Evolutionary conservation across 164 flowering plant genomes (phyloP).

Genomic region (Tetrastigma voinierianum): DNA sequence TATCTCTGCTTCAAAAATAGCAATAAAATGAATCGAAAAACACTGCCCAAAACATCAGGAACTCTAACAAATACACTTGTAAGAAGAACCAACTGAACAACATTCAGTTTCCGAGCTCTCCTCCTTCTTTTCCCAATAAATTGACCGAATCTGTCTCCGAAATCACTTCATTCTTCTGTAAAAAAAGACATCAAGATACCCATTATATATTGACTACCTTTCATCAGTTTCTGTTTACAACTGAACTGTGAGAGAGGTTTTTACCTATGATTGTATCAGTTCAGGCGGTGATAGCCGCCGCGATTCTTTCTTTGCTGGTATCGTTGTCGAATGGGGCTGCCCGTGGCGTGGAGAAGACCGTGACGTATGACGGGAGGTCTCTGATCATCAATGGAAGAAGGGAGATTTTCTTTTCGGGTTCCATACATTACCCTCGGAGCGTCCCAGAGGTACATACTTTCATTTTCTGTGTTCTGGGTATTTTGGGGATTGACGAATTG

Average conservation of each 20-base stretch:
- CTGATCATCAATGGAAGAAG: slow-evolving; percentile 54
- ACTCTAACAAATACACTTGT: background rate
- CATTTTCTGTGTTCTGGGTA: background rate
- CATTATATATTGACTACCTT: no score
- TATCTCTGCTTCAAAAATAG: slow-evolving; percentile 6
- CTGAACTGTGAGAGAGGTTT: background rate
- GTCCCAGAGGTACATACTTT: slow-evolving; percentile 48
- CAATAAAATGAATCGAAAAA: background rate
- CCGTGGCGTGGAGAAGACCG: slow-evolving; percentile 14
- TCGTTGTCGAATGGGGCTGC: background rate
- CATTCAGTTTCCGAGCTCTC: background rate
- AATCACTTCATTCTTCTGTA: background rate
- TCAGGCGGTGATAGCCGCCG: background rate
- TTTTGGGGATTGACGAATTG: background rate
- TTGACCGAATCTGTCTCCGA: background rate
- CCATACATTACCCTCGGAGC: slow-evolving; percentile 66
- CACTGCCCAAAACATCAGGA: background rate
- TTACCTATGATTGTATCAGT: background rate
- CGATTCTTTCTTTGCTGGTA: background rate
- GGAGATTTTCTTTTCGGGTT: slow-evolving; percentile 60
- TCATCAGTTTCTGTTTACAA: background rate
- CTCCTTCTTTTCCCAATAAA: slow-evolving; percentile 10
- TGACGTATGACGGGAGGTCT: slow-evolving; percentile 56
- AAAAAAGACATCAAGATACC: no score
- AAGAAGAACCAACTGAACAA: background rate